A percentile compares a stretch with the other conserved stretches of the same genome.
phyloP scores from a whole-genome alignment of 2,329 filamentous ascomycete species.

The Ophiostoma fasciatum region DNA sequence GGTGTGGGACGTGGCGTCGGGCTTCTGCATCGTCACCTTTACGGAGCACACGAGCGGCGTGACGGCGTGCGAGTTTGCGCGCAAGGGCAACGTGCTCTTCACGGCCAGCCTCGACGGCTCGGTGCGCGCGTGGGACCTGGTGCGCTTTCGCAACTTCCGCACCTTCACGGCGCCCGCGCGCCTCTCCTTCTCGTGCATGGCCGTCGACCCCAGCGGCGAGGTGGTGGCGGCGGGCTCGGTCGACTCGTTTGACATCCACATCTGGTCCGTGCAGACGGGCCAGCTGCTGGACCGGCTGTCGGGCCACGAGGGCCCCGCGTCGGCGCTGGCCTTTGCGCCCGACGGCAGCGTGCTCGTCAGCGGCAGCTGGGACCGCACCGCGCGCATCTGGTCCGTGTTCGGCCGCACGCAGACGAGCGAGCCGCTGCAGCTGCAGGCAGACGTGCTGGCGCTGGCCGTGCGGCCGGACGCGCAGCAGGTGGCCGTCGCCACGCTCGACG shows the following conservation, averaged over 20 bases:
- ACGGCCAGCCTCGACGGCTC: slow-evolving; percentile 92
- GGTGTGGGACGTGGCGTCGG: slow-evolving; percentile 92
- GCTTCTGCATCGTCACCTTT: slow-evolving; percentile 96
- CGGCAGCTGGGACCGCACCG: slow-evolving; percentile 93
- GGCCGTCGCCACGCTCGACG: slow-evolving; percentile 82
- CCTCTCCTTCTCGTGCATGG: slow-evolving; percentile 82
- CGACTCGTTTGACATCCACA: slow-evolving; percentile 93
- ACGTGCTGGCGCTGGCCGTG: slow-evolving; percentile 75
- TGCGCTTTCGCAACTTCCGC: slow-evolving; percentile 90
- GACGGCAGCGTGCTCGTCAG: slow-evolving; percentile 74
- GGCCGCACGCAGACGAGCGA: slow-evolving; percentile 88
- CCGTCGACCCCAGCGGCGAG: slow-evolving; percentile 94
- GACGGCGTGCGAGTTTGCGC: slow-evolving; percentile 87
- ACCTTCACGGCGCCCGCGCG: slow-evolving; percentile 91
- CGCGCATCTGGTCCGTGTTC: slow-evolving; percentile 93
- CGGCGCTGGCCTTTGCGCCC: slow-evolving; percentile 73
- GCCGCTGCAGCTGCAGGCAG: slow-evolving; percentile 79
- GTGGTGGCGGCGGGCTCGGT: slow-evolving; percentile 89
- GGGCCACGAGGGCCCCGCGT: slow-evolving; percentile 89
- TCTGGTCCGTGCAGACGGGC: slow-evolving; percentile 97
- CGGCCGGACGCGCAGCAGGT: slow-evolving; percentile 84
- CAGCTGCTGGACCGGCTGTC: slow-evolving; percentile 82
- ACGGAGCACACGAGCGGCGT: slow-evolving; percentile 93
- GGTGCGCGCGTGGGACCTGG: slow-evolving; percentile 87
- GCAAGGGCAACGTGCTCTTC: slow-evolving; percentile 89